Evolutionary conservation across 768 basidiomycete species (phyloP), one percentile per base, ranked within the genome.

Genomic region (Amanita inopinata): DNA sequence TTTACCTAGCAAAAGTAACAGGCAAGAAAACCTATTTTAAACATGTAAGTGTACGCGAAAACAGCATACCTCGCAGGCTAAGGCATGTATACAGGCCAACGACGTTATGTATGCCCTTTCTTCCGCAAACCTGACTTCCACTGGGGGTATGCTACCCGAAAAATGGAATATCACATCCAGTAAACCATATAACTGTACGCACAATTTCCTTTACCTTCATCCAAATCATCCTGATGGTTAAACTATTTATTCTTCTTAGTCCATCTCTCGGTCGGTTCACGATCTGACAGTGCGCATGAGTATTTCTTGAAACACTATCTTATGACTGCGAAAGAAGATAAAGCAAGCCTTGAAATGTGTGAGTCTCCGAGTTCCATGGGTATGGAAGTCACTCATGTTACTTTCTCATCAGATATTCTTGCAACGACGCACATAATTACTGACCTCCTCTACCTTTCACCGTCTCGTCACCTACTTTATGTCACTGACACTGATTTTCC

Each of bases 1-100:
- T 81, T 43, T 91, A 91, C 51, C 71, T 93, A 1, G 83, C 84
- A 1, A 80, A 84, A 49, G 57, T 80, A 7, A 90, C 87, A 1
- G 83, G 83, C 2, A 80, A 83, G 48, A 69, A 72, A 39, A 67
- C 67, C 27, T 78, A 81, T 52, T 71, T 67, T 46, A 69, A 76
- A 41, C 69, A 68, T 46, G 82, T 79, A 47, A 9, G 73, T 59
- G 1, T 11, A 20, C 11, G 23, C 30, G 7, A 39, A 14, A 12
- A 31, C 34, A 3, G 48, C 20, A 14, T 24, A 3, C 22, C 2
- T 25, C 27, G 6, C 1, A 2, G 2, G 14, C 19, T 4, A 41
- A 35, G 27, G 27, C 38, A 10, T 38, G 10, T 9, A 24, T 28
- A 12, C 14, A 80, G 78, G 75, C 66, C 1, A 63, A 68, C 22